Conservation (phyloP, 306 rosid genomes). For the Rosa lucieae region DNA sequence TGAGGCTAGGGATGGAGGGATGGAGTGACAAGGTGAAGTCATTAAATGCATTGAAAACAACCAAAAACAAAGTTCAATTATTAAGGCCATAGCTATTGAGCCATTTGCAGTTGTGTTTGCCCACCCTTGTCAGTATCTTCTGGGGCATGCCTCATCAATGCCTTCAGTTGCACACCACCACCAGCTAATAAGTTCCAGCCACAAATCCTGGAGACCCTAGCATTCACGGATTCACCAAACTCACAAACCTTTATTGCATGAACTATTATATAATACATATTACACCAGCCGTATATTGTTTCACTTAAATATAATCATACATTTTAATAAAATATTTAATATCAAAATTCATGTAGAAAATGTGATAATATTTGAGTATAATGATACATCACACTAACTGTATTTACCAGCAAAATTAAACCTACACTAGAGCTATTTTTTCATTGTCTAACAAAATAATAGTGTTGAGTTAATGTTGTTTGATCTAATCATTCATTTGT, state of each 20-base stretch:
- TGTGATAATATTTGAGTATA: not conserved
- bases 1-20: slow-evolving; percentile 1
- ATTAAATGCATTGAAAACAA: not conserved
- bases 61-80: slow-evolving; percentile 10
- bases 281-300: not conserved
- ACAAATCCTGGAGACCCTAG: slow-evolving; percentile 12
- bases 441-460: not conserved
- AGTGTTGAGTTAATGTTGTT: not conserved
- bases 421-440: not conserved
- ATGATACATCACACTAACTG: not conserved
- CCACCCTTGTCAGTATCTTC: slow-evolving; percentile 8
- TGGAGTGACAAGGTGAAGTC: slow-evolving; percentile 2
- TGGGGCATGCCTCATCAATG: slow-evolving; percentile 9
- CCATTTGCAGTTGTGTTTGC: slow-evolving; percentile 3
- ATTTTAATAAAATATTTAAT: not conserved
- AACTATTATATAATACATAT: not conserved
- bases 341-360: not conserved
- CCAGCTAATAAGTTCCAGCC: slow-evolving; percentile 11
- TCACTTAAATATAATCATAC: not conserved
- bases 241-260: not conserved
- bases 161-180: not conserved
- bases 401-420: not conserved
- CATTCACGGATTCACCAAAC: not conserved
- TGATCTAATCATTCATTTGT: not conserved
- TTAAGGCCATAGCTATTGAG: not conserved